Evolutionary conservation across 208 protist species (phyloP).

Genomic region (Leishmania braziliensis): DNA sequence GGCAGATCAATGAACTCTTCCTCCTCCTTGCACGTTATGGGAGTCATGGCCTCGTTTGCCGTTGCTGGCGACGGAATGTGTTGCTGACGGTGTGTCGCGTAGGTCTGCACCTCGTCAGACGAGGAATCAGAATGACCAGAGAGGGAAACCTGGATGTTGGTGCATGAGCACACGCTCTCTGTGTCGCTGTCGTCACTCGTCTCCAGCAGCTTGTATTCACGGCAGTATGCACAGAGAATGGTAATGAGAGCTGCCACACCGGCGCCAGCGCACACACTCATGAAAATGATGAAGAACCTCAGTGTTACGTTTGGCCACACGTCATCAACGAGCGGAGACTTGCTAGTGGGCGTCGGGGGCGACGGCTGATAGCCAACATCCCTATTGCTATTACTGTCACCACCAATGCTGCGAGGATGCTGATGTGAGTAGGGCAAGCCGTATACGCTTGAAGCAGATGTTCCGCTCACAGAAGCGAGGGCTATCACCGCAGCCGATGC

Average conservation of each 20-base stretch:
- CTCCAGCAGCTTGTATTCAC: slow-evolving; percentile 26
- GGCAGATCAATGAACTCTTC: background rate
- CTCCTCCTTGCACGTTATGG: background rate
- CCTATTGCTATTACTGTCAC: background rate
- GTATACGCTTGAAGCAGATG: background rate
- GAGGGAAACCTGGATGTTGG: background rate
- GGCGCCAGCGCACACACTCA: slow-evolving; percentile 16
- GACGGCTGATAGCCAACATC: background rate
- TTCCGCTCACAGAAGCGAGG: background rate
- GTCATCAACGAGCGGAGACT: background rate
- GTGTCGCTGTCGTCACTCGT: slow-evolving; percentile 20
- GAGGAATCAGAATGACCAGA: background rate
- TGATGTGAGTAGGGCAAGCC: background rate
- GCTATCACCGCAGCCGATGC: background rate
- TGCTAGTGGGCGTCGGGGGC: background rate
- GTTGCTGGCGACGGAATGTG: background rate
- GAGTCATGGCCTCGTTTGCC: background rate
- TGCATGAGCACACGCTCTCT: slow-evolving; percentile 16
- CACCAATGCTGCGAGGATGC: background rate
- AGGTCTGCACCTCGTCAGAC: background rate
- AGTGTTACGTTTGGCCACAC: slow-evolving; percentile 18
- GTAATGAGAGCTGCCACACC: slow-evolving; percentile 15
- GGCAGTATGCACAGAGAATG: slow-evolving; percentile 18
- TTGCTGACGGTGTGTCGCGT: background rate
- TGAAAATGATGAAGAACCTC: slow-evolving; percentile 24